These are phyloP conservation scores for Scolecobasidium constrictum DNA, from an alignment of 2,329 filamentous ascomycete genomes.

Conservation along the genomic window DNA sequence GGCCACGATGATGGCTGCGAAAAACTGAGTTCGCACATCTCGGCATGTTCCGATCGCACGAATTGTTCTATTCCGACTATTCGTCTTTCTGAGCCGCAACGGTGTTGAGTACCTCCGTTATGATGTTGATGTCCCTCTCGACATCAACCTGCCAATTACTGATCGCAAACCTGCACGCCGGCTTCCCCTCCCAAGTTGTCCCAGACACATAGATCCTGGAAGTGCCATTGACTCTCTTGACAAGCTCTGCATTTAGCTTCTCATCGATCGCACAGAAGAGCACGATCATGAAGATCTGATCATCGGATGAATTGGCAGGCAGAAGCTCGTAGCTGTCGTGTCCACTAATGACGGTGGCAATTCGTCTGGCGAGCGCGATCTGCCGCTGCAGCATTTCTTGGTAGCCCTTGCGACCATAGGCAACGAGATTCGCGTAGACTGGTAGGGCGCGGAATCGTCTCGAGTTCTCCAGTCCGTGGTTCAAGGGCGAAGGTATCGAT, in stretches of 20 bases:
- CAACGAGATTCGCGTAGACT: constrained; percentile 68
- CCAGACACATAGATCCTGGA: constrained; percentile 73
- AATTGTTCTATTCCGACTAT: too few relatives aligned
- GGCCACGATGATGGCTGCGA: too few relatives aligned
- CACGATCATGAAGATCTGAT: constrained; percentile 57
- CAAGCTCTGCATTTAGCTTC: constrained; percentile 53
- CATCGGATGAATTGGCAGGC: constrained; percentile 30
- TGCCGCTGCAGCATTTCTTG: constrained; percentile 60
- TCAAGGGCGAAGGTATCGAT: constrained; percentile 65
- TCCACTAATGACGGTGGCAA: constrained; percentile 53
- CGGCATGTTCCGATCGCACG: too few relatives aligned
- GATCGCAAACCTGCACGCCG: constrained; percentile 73
- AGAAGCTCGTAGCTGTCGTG: constrained; percentile 57
- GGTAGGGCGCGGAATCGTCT: constrained; percentile 85
- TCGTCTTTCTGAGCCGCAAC: not conserved
- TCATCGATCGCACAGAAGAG: constrained; percentile 64
- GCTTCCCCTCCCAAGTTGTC: constrained; percentile 62
- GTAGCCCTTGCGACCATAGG: constrained; percentile 63
- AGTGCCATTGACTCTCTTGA: constrained; percentile 60
- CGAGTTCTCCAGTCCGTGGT: constrained; percentile 84
- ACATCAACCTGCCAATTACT: constrained; percentile 74
- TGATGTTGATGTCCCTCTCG: constrained; percentile 53
- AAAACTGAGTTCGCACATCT: too few relatives aligned
- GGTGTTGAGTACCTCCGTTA: constrained; percentile 48
- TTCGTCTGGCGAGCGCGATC: constrained; percentile 55